phyloP scores from a whole-genome alignment of 305 asterid species.

The Fraxinus dipetala region DNA sequence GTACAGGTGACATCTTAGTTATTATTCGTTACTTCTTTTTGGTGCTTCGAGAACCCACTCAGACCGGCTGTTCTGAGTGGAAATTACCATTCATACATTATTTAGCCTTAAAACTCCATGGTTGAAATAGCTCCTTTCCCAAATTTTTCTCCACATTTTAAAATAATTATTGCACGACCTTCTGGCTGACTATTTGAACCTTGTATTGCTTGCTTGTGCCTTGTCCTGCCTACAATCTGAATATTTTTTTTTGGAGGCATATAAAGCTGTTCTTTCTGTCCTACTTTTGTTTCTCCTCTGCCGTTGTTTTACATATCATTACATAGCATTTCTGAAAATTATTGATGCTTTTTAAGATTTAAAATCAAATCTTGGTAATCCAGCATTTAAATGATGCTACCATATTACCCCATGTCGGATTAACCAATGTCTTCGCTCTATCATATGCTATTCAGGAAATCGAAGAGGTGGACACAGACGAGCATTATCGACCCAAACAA shows the following conservation, averaged over 20 bases:
- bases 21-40: neutral
- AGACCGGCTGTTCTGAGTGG: neutral
- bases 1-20: slow-evolving; percentile 45
- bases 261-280: neutral
- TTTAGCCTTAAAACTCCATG: neutral
- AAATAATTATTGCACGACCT: neutral
- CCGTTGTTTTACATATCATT: neutral
- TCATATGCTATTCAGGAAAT: slow-evolving; percentile 60
- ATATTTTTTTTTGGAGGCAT: neutral
- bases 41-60: neutral
- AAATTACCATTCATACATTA: neutral
- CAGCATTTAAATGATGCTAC: neutral
- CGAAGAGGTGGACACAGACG: slow-evolving; percentile 88
- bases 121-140: neutral
- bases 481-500: slow-evolving; percentile 83
- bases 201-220: neutral
- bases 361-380: neutral
- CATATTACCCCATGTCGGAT: neutral
- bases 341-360: neutral
- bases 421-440: neutral
- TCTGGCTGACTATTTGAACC: neutral
- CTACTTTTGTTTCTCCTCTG: neutral
- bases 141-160: neutral
- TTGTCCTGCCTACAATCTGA: neutral
- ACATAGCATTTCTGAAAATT: neutral